phyloP scores from a whole-genome alignment of 2,329 filamentous ascomycete genomes.

The Talaromyces sp. region DNA sequence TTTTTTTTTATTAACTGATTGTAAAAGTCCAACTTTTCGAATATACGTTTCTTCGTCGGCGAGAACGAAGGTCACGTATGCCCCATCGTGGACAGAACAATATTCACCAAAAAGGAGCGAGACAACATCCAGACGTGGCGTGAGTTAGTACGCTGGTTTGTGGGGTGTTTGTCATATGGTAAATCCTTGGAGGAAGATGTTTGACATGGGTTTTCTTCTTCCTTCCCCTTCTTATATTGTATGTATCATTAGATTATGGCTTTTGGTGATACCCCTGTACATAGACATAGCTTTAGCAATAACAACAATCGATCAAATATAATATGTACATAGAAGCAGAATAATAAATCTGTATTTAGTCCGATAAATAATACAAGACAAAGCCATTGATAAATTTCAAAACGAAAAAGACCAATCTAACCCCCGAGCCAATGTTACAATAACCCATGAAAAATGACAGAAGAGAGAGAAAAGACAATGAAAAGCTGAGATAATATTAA shows the following conservation, averaged over 20 bases:
- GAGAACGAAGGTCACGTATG: constrained; percentile 1
- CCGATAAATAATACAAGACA: neutral
- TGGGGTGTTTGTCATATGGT: neutral
- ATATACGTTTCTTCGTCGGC: neutral
- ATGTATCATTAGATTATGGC: neutral
- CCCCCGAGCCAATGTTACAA: neutral
- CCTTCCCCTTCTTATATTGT: neutral
- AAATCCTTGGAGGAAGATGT: neutral
- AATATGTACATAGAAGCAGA: neutral
- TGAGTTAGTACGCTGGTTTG: neutral
- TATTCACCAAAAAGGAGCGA: neutral
- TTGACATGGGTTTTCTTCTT: neutral
- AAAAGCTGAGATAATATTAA: neutral
- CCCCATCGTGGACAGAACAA: neutral
- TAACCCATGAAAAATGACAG: neutral
- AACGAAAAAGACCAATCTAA: neutral
- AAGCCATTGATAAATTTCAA: neutral
- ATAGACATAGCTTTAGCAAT: neutral
- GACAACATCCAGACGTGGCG: neutral
- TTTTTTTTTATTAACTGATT: too few relatives aligned
- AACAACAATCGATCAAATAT: too few relatives aligned
- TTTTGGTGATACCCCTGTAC: neutral
- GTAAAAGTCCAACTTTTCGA: neutral
- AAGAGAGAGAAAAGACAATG: neutral
- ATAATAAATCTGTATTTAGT: neutral